These are phyloP conservation scores for Magnolia sinica DNA, from an alignment of 164 flowering plant species.

Conservation along the genomic window DNA sequence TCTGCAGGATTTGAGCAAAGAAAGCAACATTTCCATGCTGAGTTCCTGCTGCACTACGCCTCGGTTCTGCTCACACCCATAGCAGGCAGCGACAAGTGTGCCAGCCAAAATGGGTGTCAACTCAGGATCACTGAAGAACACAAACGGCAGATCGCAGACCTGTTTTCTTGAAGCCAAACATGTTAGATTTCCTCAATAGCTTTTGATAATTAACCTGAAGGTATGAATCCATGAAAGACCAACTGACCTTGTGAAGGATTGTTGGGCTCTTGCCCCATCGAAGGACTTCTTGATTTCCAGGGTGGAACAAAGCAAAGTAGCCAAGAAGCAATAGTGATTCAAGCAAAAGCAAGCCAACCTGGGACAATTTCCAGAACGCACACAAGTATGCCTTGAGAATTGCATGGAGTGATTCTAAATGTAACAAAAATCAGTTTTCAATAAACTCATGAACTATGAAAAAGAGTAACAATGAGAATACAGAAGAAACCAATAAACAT, in stretches of 20 bases:
- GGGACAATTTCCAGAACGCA: slow-evolving; percentile 13
- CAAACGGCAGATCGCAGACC: slow-evolving; percentile 94
- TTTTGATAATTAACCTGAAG: not conserved
- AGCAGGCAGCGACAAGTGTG: slow-evolving; percentile 81
- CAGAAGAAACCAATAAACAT: not conserved
- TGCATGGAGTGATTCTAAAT: not conserved
- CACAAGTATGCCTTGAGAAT: slow-evolving; percentile 6
- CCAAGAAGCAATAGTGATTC: slow-evolving; percentile 78
- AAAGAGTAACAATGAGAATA: not conserved
- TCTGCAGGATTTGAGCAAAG: slow-evolving; percentile 72
- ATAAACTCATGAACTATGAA: not conserved
- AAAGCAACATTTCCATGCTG: slow-evolving; percentile 82
- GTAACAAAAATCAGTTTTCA: not conserved
- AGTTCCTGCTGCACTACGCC: slow-evolving; percentile 81
- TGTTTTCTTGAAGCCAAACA: slow-evolving; percentile 24
- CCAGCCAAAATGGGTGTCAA: slow-evolving; percentile 82
- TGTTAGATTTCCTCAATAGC: slow-evolving; percentile 19
- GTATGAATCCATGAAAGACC: not conserved
- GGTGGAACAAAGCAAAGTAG: slow-evolving; percentile 77
- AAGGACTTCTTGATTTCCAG: slow-evolving; percentile 88
- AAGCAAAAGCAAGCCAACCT: slow-evolving; percentile 79
- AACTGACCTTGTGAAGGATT: slow-evolving; percentile 89
- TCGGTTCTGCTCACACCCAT: slow-evolving; percentile 82
- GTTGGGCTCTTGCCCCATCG: slow-evolving; percentile 96
- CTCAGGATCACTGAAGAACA: slow-evolving; percentile 87